phyloP scores from a whole-genome alignment of 2,329 filamentous ascomycete genomes.

The Colletotrichum sp. region DNA sequence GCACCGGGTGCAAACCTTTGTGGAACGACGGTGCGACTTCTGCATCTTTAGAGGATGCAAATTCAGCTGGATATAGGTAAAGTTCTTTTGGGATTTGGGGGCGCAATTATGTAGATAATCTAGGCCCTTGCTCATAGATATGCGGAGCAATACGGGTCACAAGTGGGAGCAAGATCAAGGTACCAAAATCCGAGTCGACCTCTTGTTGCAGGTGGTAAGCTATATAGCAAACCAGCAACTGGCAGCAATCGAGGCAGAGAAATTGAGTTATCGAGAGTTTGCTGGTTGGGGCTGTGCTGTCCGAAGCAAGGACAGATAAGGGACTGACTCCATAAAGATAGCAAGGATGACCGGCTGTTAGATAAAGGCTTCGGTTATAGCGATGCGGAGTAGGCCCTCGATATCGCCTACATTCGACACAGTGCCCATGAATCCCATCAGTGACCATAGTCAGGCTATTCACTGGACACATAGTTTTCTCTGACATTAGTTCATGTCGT shows the following conservation, averaged over 20 bases:
- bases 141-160: not conserved
- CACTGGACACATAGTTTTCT: fast-evolving
- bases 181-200: not conserved
- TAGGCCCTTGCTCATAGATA: not conserved
- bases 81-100: fast-evolving
- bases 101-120: not conserved
- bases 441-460: not conserved
- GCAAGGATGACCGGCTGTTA: not conserved
- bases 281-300: no score
- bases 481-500: not conserved
- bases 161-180: not conserved
- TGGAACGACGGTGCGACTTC: not conserved
- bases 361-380: not conserved
- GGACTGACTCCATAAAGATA: no score
- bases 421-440: not conserved
- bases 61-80: not conserved
- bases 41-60: not conserved
- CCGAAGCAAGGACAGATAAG: not conserved
- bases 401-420: not conserved
- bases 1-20: not conserved
- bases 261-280: not conserved
- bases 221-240: not conserved
- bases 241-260: not conserved
- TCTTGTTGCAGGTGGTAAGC: not conserved
- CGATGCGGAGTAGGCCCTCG: not conserved